Evolutionary conservation across 768 basidiomycete species (phyloP).

Genomic region (Suillus clintonianus): DNA sequence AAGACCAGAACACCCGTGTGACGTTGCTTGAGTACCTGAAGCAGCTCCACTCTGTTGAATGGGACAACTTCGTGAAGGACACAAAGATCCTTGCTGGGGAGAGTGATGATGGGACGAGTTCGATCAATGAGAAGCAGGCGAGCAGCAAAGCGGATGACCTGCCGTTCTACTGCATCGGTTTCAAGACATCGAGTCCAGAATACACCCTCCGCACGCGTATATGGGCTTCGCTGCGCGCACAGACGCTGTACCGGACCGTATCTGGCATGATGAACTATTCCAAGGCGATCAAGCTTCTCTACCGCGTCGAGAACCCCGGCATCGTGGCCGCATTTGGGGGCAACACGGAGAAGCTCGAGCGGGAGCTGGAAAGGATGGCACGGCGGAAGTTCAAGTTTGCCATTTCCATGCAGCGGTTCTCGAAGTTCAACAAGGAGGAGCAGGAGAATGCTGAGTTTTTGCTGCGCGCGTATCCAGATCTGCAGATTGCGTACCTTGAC

Average conservation of each 20-base stretch:
- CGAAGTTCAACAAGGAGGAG: conserved; percentile 99
- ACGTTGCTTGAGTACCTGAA: conserved; percentile 97
- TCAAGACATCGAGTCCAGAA: conserved; percentile 98
- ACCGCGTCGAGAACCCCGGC: conserved; percentile 98
- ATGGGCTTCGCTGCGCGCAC: conserved; percentile 97
- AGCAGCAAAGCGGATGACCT: conserved; percentile 81
- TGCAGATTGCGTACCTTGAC: conserved; percentile 97
- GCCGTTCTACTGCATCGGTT: conserved; percentile 99
- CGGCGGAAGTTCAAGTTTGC: conserved; percentile 98
- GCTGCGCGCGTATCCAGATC: conserved; percentile 94
- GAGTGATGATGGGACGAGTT: conserved; percentile 55
- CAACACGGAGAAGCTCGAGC: conserved; percentile 93
- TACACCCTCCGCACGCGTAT: conserved; percentile 99
- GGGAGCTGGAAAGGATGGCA: conserved; percentile 95
- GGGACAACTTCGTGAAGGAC: conserved; percentile 99
- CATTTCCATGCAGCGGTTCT: conserved; percentile 98
- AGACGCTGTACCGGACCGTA: conserved; percentile 97
- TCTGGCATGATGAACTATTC: conserved; percentile 99
- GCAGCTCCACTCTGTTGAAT: conserved; percentile 96
- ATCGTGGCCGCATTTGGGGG: conserved; percentile 96
- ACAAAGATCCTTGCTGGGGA: conserved; percentile 99
- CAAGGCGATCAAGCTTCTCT: conserved; percentile 98
- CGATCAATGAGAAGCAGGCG: conserved; percentile 68
- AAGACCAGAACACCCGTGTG: conserved; percentile 94
- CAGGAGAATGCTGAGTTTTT: conserved; percentile 98